Conservation (phyloP, 2,329 filamentous ascomycete species). For the Malbranchea cinnamomea region DNA sequence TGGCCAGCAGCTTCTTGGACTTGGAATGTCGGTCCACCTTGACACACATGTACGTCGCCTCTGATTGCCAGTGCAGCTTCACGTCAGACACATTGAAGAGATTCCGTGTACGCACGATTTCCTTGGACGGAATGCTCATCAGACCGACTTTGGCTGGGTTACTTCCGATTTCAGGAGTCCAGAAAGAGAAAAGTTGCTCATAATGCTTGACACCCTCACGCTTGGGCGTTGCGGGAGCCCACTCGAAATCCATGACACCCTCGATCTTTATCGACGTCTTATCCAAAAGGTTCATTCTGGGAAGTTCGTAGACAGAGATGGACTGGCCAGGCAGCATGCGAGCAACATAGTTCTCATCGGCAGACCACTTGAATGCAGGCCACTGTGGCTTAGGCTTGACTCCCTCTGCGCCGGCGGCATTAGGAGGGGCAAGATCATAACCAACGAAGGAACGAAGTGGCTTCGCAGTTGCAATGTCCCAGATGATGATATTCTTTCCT, state of each 20-base stretch:
- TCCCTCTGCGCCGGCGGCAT: conserved; percentile 44
- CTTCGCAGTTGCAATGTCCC: conserved; percentile 83
- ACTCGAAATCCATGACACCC: conserved; percentile 94
- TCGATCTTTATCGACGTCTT: conserved; percentile 93
- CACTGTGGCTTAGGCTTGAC: conserved; percentile 90
- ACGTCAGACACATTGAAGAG: conserved; percentile 96
- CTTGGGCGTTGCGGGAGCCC: conserved; percentile 71
- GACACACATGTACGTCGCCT: conserved; percentile 84
- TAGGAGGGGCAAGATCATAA: conserved; percentile 49
- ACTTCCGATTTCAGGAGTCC: conserved; percentile 95
- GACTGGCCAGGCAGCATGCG: conserved; percentile 75
- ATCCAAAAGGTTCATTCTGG: conserved; percentile 76
- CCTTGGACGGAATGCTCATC: conserved; percentile 91
- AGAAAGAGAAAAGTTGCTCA: conserved; percentile 95
- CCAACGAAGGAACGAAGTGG: conserved; percentile 88
- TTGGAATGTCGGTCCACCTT: conserved; percentile 99
- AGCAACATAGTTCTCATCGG: conserved; percentile 93
- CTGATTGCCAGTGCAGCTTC: conserved; percentile 97
- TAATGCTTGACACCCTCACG: conserved; percentile 79
- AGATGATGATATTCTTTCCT: conserved; percentile 98
- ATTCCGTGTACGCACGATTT: conserved; percentile 86
- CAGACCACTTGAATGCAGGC: conserved; percentile 99
- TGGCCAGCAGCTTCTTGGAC: conserved; percentile 95
- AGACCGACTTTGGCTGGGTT: conserved; percentile 94
- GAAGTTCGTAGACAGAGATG: conserved; percentile 82